Conservation (phyloP, 495 filamentous ascomycete species). For the Penicillium flavigenum region DNA sequence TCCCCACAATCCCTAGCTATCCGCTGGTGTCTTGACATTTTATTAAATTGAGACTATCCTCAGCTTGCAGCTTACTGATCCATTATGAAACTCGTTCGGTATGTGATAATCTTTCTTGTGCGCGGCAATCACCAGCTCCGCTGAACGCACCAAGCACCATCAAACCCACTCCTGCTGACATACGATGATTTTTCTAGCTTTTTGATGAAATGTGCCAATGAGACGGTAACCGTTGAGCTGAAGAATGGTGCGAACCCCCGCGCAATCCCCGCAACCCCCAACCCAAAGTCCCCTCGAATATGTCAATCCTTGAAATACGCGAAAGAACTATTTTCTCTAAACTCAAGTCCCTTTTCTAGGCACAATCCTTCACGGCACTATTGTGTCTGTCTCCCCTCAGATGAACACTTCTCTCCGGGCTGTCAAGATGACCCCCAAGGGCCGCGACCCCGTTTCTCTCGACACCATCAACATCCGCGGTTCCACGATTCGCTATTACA, state of each 20-base stretch:
- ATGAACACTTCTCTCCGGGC: conserved; percentile 96
- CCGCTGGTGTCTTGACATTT: conserved; percentile 11
- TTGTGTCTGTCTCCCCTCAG: conserved; percentile 88
- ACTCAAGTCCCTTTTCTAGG: conserved; percentile 48
- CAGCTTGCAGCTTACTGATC: conserved; percentile 6
- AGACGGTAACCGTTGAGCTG: conserved; percentile 94
- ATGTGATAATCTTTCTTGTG: conserved; percentile 38
- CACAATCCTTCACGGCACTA: conserved; percentile 92
- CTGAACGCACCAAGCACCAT: conserved; percentile 14
- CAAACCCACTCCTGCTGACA: conserved; percentile 16
- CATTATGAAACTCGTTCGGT: conserved; percentile 99
- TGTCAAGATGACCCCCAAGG: conserved; percentile 90
- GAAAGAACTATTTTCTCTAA: conserved; percentile 10
- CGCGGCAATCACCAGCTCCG: conserved; percentile 9
- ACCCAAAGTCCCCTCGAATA: neutral
- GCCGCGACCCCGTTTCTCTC: conserved; percentile 78
- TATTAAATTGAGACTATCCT: neutral
- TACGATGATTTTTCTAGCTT: conserved; percentile 59
- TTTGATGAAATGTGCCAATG: conserved; percentile 97
- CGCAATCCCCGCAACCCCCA: conserved; percentile 1
- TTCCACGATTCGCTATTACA: conserved; percentile 88
- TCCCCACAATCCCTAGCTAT: conserved; percentile 9
- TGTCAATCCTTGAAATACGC: conserved; percentile 10
- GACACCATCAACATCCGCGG: conserved; percentile 97
- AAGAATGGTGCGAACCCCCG: conserved; percentile 76